Percentiles rank a stretch among this genome's conserved stretches.
Evolutionary conservation across 2,329 filamentous ascomycete genomes (phyloP).

Genomic region (Ophioceras dolichostomum): DNA sequence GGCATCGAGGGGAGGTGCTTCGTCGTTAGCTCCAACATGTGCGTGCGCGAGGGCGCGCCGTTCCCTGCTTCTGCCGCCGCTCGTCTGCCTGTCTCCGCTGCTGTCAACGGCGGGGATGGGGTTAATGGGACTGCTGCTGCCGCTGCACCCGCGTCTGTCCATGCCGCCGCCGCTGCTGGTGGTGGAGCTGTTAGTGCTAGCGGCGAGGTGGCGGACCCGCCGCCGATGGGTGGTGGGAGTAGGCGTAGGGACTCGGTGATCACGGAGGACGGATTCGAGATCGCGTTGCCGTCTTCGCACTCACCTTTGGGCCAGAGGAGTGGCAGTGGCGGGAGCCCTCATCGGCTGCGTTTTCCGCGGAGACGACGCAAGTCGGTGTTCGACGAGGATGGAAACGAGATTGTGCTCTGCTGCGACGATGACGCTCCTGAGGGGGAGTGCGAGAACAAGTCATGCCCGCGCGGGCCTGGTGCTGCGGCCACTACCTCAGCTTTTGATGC

Average conservation of each 20-base stretch:
- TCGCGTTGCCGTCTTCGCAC: slow-evolving; percentile 24
- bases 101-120: not conserved
- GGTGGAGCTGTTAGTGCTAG: not conserved
- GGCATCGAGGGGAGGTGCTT: slow-evolving; percentile 75
- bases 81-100: not conserved
- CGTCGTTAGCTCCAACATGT: slow-evolving; percentile 79
- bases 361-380: slow-evolving; percentile 9
- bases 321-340: not conserved
- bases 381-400: slow-evolving; percentile 27
- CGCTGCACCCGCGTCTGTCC: too few relatives aligned
- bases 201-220: not conserved
- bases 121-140: too few relatives aligned
- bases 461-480: not conserved
- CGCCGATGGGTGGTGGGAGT: not conserved
- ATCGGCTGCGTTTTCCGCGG: not conserved
- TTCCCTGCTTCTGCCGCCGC: too few relatives aligned
- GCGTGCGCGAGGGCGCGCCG: slow-evolving; percentile 34
- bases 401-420: slow-evolving; percentile 19
- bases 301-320: slow-evolving; percentile 2
- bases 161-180: not conserved
- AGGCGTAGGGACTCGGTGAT: slow-evolving; percentile 25
- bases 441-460: slow-evolving; percentile 3
- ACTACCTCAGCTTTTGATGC: not conserved
- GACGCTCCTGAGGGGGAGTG: not conserved
- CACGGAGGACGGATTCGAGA: slow-evolving; percentile 34